A percentile compares a stretch with the other conserved stretches of the same genome.
phyloP scores from a whole-genome alignment of 345 rosid species.

The Raphanus sativus region DNA sequence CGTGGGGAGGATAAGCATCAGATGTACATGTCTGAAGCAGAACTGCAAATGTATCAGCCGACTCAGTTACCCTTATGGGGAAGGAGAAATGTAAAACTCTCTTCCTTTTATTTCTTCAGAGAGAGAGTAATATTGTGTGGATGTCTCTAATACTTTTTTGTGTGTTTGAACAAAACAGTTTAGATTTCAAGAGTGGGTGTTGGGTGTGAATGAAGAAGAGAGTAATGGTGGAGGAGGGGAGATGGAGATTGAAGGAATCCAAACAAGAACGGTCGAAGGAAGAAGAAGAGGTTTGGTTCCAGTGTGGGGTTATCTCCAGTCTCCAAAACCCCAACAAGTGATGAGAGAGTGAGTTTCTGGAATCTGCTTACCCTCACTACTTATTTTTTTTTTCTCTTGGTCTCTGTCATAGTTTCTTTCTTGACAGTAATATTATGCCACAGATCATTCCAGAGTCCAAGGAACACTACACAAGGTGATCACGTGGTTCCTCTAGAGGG shows the following conservation, averaged over 20 bases:
- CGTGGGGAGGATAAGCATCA: neutral
- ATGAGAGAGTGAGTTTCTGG: conserved; percentile 46
- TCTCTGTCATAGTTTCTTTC: neutral
- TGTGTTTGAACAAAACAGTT: neutral
- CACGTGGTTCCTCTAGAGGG: conserved; percentile 12
- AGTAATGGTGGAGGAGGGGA: conserved; percentile 30
- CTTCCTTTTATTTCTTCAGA: neutral
- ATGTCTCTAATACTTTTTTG: neutral
- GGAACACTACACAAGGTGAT: neutral
- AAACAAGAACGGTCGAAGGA: neutral
- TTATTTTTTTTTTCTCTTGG: neutral
- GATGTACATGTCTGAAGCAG: neutral
- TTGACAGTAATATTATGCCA: conserved; percentile 4
- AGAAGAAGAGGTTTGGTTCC: neutral
- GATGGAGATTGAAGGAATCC: neutral
- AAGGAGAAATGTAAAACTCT: neutral
- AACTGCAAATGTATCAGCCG: neutral
- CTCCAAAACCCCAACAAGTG: conserved; percentile 43
- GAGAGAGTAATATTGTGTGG: no score
- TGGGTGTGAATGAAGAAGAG: conserved; percentile 47
- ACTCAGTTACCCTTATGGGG: neutral
- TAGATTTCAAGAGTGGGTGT: conserved; percentile 53
- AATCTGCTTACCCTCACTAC: neutral
- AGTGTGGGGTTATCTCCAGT: conserved; percentile 33
- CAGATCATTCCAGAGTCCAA: conserved; percentile 17